A percentile compares a stretch with the other conserved stretches of the same genome.
Evolutionary conservation across 805 yeast species (phyloP).

Genomic region (Metschnikowia henanensis): DNA sequence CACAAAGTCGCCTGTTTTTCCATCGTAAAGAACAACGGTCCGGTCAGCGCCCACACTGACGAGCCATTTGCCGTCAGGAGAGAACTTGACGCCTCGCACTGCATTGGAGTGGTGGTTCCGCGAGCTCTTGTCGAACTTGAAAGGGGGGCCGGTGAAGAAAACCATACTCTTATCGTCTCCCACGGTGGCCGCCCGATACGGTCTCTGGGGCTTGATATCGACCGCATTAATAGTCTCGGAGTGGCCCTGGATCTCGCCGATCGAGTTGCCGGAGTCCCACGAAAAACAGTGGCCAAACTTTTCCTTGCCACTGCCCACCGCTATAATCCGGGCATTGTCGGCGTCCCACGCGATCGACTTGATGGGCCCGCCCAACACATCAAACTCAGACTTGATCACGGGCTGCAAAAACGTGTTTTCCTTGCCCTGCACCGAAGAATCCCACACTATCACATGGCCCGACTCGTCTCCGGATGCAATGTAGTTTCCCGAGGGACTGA

Average conservation of each 20-base stretch:
- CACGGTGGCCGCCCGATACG: conserved; percentile 91
- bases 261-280: conserved; percentile 94
- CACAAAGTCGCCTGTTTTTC: conserved; percentile 76
- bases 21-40: conserved; percentile 75
- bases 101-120: conserved; percentile 80
- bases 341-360: conserved; percentile 90
- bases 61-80: conserved; percentile 75
- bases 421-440: conserved; percentile 38
- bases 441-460: conserved; percentile 94
- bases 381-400: conserved; percentile 74
- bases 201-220: conserved; percentile 80
- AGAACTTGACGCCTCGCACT: conserved; percentile 76
- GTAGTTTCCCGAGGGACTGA: conserved; percentile 88
- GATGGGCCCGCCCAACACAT: conserved; percentile 76
- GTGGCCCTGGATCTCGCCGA: conserved; percentile 96
- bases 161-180: conserved; percentile 87
- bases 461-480: conserved; percentile 89
- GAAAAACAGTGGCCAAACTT: conserved; percentile 90
- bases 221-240: conserved; percentile 81
- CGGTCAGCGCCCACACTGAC: conserved; percentile 88
- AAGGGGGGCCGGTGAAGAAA: conserved; percentile 91
- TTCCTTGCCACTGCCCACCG: conserved; percentile 94
- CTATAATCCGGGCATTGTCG: conserved; percentile 81
- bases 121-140: conserved; percentile 73
- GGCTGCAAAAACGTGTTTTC: conserved; percentile 48